phyloP scores from a whole-genome alignment of 176 grass and related monocot genomes.

The Elymus sibiricus region DNA sequence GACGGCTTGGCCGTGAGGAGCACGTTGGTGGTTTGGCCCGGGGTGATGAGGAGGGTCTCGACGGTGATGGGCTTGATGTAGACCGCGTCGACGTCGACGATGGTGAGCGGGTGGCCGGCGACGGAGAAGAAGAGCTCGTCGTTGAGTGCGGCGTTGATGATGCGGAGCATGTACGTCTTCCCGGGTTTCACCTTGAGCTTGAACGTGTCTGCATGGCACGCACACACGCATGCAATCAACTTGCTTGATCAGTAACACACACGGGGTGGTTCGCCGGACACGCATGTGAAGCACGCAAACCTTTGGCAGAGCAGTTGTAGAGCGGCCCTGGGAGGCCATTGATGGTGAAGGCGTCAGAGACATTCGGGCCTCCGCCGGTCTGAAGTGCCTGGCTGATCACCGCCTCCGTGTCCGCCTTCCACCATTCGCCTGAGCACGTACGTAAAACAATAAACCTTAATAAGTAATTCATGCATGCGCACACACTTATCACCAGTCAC shows the following conservation, averaged over 20 bases:
- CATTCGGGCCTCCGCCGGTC: constrained; percentile 54
- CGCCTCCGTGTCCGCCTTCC: constrained; percentile 67
- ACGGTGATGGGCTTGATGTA: constrained; percentile 65
- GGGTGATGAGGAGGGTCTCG: constrained; percentile 49
- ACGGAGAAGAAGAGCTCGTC: constrained; percentile 81
- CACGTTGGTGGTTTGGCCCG: constrained; percentile 62
- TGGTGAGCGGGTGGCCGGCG: constrained; percentile 52
- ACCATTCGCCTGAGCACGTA: constrained; percentile 46
- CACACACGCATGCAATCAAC: neutral
- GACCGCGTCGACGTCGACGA: constrained; percentile 65
- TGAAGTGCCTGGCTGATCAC: constrained; percentile 58
- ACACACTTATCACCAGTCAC: too few species aligned
- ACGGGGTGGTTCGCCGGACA: too few species aligned
- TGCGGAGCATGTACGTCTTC: constrained; percentile 71
- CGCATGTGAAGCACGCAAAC: neutral
- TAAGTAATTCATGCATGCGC: neutral
- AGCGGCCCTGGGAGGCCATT: constrained; percentile 54
- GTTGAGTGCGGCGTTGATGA: constrained; percentile 79
- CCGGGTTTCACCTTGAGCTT: constrained; percentile 55
- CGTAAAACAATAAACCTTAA: neutral
- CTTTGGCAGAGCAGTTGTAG: constrained; percentile 65
- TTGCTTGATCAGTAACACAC: neutral
- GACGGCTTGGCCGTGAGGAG: constrained; percentile 56
- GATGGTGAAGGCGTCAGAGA: constrained; percentile 65
- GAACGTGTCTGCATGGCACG: constrained; percentile 50